Evolutionary conservation across 1,284 basidiomycete genomes (phyloP), one percentile per base, ranked within the genome.

Genomic region (Schizophyllum amplum): DNA sequence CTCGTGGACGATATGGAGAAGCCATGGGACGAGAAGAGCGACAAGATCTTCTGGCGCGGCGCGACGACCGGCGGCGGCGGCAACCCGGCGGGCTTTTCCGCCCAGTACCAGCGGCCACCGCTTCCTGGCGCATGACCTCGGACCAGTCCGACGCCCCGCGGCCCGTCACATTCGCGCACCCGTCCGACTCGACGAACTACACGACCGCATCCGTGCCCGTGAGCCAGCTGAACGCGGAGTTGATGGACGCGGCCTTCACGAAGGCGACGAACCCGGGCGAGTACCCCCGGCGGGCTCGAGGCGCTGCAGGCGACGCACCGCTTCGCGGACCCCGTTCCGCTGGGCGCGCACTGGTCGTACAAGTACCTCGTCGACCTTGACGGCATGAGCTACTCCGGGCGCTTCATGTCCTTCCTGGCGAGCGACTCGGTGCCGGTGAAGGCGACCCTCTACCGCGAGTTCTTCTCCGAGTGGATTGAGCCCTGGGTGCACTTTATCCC

Each of bases 311-410:
- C 75, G 59, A 76, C 82, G 47, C 88, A 94, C 68, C 80, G 90
- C 24, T 91, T 94, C 64, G 84, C 81, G 11, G 82, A 88, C 56
- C 75, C 90, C 1, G 91, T 91, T 0, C 85, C 87, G 4, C 75
- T 97, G 1, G 91, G 92, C 4, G 81, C 86, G 60, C 88, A 93
- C 66, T 97, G 94, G 94, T 78, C 85, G 56, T 91, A 94, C 76
- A 96, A 96, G 73, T 95, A 94, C 67, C 77, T 96, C 24, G 73
- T 95, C 61, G 94, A 97, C 71, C 71, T 97, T 55, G 94, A 97
- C 67, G 94, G 94, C 33, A 93, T 93, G 87, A 88, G 90, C n/a
- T 97, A 97, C 69, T 93, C 90, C 47, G 94, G 89, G 4, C 79
- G 90, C 51, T 91, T 96, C 68, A 84, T 95, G 74, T 84, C 90